Conservation (phyloP, 345 rosid genomes). For the Clausena lansium region DNA sequence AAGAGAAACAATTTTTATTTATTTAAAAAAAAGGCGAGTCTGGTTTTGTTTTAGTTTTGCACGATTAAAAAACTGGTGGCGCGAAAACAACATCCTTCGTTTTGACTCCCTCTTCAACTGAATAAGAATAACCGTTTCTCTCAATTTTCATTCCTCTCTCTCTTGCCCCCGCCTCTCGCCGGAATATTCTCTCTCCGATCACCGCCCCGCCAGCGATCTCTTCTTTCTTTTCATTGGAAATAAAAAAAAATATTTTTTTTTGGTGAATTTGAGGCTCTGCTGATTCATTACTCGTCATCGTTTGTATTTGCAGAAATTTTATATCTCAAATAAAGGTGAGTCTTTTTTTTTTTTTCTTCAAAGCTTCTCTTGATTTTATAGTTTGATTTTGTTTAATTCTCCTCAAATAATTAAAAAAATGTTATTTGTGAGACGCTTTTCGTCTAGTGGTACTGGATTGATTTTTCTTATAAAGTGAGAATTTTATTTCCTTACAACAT, state of each 20-base stretch:
- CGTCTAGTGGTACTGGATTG: no score
- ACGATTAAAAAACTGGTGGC: conserved; percentile 49
- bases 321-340: conserved; percentile 18
- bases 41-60: no score
- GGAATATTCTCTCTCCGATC: not conserved
- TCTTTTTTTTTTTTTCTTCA: not conserved
- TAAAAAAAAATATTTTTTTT: not conserved
- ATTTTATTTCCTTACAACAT: not conserved
- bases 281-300: not conserved
- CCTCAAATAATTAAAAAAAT: not conserved
- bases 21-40: not conserved
- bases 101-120: conserved; percentile 24
- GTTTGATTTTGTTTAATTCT: not conserved
- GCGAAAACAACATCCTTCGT: conserved; percentile 61
- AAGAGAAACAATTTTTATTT: not conserved
- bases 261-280: not conserved
- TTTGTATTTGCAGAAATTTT: not conserved
- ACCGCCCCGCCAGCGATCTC: not conserved
- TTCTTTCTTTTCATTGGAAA: not conserved
- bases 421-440: no score
- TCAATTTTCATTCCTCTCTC: conserved; percentile 1
- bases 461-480: no score
- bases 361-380: not conserved
- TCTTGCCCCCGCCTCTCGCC: not conserved
- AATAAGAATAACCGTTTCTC: conserved; percentile 39